A percentile compares a stretch with the other conserved stretches of the same genome.
Conservation (phyloP, 345 rosid genomes). For the Gossypium mustelinum region DNA sequence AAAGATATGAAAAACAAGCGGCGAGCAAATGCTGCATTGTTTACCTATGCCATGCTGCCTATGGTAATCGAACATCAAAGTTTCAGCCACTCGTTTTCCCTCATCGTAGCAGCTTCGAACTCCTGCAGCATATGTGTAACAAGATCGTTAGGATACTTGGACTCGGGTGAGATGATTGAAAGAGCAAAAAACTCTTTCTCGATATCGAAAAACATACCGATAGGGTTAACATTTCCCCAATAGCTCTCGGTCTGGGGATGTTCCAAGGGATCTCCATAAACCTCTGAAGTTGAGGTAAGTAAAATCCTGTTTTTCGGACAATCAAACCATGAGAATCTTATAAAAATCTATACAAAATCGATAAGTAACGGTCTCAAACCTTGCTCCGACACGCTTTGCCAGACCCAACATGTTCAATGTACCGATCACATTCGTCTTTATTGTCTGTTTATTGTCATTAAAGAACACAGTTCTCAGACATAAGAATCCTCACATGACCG, state of each 20-base stretch:
- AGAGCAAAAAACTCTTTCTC: neutral
- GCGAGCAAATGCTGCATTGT: neutral
- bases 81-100: slow-evolving; percentile 92
- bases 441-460: slow-evolving; percentile 49
- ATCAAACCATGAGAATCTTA: neutral
- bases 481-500: neutral
- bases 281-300: slow-evolving; percentile 94
- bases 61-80: slow-evolving; percentile 92
- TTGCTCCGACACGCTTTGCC: slow-evolving; percentile 97
- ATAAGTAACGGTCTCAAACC: slow-evolving; percentile 36
- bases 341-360: neutral
- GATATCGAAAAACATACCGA: slow-evolving; percentile 39
- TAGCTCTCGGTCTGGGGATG: slow-evolving; percentile 90
- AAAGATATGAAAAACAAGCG: neutral
- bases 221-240: slow-evolving; percentile 98
- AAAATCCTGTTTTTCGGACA: slow-evolving; percentile 54
- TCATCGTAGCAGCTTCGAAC: slow-evolving; percentile 96
- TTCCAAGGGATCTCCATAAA: slow-evolving; percentile 86
- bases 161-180: too few relatives aligned
- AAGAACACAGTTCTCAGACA: neutral
- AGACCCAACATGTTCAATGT: slow-evolving; percentile 96
- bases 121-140: slow-evolving; percentile 32
- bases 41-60: slow-evolving; percentile 93
- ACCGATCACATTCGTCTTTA: slow-evolving; percentile 94
- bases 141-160: neutral